Evolutionary conservation across 176 grass and related monocot genomes (phyloP).

Genomic region (Oryza australiensis): DNA sequence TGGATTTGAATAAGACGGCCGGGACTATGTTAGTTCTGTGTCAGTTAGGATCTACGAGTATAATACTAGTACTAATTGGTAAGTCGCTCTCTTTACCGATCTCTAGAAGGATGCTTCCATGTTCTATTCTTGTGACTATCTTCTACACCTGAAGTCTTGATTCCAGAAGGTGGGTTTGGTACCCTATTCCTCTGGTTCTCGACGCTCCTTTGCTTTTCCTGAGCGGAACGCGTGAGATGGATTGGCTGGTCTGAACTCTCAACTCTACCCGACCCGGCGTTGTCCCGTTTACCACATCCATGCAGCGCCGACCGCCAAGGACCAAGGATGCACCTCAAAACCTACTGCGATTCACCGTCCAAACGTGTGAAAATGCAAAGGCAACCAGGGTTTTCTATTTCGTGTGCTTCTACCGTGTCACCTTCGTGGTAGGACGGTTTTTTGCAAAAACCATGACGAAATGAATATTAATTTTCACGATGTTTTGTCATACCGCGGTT

Average conservation of each 20-base stretch:
- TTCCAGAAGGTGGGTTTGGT: neutral
- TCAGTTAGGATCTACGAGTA: neutral
- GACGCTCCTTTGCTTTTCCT: neutral
- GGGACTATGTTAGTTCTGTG: no score
- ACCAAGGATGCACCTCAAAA: neutral
- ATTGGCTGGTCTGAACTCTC: neutral
- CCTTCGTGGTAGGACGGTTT: no score
- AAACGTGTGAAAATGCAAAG: no score
- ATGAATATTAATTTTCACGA: no score
- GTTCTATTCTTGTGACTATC: neutral
- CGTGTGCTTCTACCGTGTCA: no score
- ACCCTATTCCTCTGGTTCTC: neutral
- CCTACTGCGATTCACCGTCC: neutral
- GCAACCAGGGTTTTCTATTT: no score
- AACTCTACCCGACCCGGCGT: neutral
- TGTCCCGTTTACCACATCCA: neutral
- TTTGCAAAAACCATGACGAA: no score
- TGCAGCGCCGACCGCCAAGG: no score
- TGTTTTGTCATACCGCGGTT: no score
- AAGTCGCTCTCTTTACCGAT: neutral
- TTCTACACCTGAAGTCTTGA: neutral
- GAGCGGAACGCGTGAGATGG: neutral
- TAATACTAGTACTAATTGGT: neutral
- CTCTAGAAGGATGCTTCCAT: constrained; percentile 13
- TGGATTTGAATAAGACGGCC: no score